A percentile compares a stretch with the other conserved stretches of the same genome.
Conservation (phyloP, 2,329 filamentous ascomycete genomes). For the Ophiognomonia clavigignenti-juglandacearum region DNA sequence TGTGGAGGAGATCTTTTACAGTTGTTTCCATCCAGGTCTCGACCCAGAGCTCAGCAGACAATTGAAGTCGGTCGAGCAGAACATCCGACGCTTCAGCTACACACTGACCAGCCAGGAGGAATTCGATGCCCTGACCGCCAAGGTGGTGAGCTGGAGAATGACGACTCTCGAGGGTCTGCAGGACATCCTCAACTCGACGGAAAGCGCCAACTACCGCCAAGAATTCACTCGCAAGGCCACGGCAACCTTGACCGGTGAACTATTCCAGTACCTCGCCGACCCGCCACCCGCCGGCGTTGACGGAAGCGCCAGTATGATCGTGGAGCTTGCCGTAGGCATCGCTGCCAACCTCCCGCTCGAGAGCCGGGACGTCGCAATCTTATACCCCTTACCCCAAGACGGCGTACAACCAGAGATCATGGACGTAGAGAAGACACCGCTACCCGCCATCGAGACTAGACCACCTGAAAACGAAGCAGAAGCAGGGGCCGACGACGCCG, state of each 20-base stretch:
- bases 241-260: constrained; percentile 58
- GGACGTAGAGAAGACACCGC: constrained; percentile 73
- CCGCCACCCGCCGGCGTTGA: constrained; percentile 78
- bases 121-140: constrained; percentile 78
- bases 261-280: constrained; percentile 71
- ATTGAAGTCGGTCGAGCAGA: constrained; percentile 81
- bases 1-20: constrained; percentile 84
- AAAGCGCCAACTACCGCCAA: constrained; percentile 61
- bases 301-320: constrained; percentile 84
- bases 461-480: constrained; percentile 18
- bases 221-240: constrained; percentile 68
- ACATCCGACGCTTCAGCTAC: constrained; percentile 74
- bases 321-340: constrained; percentile 84
- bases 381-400: constrained; percentile 77
- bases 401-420: constrained; percentile 68
- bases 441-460: constrained; percentile 55
- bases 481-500: constrained; percentile 30
- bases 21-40: constrained; percentile 86
- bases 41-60: constrained; percentile 70
- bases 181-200: constrained; percentile 59
- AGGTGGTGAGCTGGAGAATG: constrained; percentile 89
- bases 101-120: constrained; percentile 76
- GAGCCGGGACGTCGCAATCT: constrained; percentile 82
- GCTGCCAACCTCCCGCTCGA: constrained; percentile 83
- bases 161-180: constrained; percentile 88